Percentiles rank a stretch among this genome's conserved stretches.
phyloP scores from a whole-genome alignment of 371 early-diverging fungal genomes.

The Rozella allomycis region DNA sequence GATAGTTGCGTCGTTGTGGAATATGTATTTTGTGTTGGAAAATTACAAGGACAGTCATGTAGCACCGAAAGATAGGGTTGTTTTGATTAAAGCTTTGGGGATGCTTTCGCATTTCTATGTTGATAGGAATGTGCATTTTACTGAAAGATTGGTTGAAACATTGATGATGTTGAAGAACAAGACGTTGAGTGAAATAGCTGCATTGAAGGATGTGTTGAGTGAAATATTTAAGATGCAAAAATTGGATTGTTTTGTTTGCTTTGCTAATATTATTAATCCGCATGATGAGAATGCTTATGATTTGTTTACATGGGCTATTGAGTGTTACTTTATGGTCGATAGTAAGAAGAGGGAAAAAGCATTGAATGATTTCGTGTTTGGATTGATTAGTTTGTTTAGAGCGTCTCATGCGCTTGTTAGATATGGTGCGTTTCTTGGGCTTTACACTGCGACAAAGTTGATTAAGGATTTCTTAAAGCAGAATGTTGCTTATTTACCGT shows the following conservation, averaged over 20 bases:
- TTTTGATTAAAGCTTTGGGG: constrained; percentile 10
- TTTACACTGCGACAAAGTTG: constrained; percentile 12
- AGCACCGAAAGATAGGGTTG: neutral
- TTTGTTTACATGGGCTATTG: constrained; percentile 22
- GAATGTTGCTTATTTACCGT: constrained; percentile 6
- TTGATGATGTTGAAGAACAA: constrained; percentile 15
- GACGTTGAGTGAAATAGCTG: constrained; percentile 14
- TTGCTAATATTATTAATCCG: constrained; percentile 14
- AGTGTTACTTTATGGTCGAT: constrained; percentile 6
- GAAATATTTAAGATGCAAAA: constrained; percentile 17
- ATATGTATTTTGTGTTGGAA: constrained; percentile 17
- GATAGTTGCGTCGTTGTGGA: constrained; percentile 17
- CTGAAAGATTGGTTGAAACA: constrained; percentile 12
- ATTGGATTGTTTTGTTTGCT: constrained; percentile 8
- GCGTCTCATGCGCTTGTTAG: constrained; percentile 18
- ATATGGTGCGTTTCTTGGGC: constrained; percentile 17
- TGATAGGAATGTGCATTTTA: constrained; percentile 10
- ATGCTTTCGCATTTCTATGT: constrained; percentile 17
- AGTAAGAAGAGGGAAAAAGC: constrained; percentile 1
- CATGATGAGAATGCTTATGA: constrained; percentile 21
- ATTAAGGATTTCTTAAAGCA: constrained; percentile 8
- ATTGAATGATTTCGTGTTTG: constrained; percentile 12
- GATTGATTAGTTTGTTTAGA: constrained; percentile 17
- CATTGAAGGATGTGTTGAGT: constrained; percentile 14
- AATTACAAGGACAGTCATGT: constrained; percentile 14